A percentile compares a stretch with the other conserved stretches of the same genome.
Evolutionary conservation across 2,329 filamentous ascomycete species (phyloP).

Genomic region (Scytalidium lignicola): DNA sequence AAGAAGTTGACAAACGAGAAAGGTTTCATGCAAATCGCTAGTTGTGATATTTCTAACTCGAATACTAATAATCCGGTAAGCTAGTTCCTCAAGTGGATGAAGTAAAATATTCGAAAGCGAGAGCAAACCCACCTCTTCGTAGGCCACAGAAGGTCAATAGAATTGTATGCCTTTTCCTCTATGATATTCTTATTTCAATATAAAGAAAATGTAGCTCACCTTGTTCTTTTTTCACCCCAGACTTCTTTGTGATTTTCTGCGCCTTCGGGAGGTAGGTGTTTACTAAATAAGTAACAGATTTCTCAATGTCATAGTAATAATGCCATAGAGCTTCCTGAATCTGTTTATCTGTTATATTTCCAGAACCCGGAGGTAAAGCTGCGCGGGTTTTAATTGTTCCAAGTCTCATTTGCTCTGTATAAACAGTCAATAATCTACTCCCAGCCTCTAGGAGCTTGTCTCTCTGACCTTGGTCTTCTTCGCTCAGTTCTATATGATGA

Average conservation of each 20-base stretch:
- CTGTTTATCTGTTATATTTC: slow-evolving; percentile 56
- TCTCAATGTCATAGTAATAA: slow-evolving; percentile 90
- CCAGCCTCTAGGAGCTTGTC: background rate
- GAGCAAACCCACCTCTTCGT: slow-evolving; percentile 22
- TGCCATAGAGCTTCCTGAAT: slow-evolving; percentile 92
- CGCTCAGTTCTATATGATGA: slow-evolving; percentile 21
- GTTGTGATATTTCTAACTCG: slow-evolving; percentile 2
- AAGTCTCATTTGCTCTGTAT: slow-evolving; percentile 53
- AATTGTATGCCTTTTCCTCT: background rate
- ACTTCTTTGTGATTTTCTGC: slow-evolving; percentile 28
- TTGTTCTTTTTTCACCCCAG: slow-evolving; percentile 26
- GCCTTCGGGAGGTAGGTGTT: slow-evolving; percentile 40
- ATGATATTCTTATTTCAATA: background rate
- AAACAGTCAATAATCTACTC: background rate
- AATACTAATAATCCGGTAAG: background rate
- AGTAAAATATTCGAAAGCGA: background rate
- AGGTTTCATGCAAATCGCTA: slow-evolving; percentile 16
- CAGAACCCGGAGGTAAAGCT: slow-evolving; percentile 54
- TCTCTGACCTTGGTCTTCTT: slow-evolving; percentile 28
- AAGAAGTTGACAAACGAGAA: slow-evolving; percentile 62
- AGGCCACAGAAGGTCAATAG: background rate
- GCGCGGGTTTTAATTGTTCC: slow-evolving; percentile 63
- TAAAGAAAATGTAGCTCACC: slow-evolving; percentile 25
- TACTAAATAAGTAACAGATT: slow-evolving; percentile 74
- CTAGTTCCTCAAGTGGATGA: background rate